A percentile compares a stretch with the other conserved stretches of the same genome.
These are phyloP conservation scores for Solanum sejunctum DNA, from an alignment of 257 asterid species.

Conservation along the genomic window DNA sequence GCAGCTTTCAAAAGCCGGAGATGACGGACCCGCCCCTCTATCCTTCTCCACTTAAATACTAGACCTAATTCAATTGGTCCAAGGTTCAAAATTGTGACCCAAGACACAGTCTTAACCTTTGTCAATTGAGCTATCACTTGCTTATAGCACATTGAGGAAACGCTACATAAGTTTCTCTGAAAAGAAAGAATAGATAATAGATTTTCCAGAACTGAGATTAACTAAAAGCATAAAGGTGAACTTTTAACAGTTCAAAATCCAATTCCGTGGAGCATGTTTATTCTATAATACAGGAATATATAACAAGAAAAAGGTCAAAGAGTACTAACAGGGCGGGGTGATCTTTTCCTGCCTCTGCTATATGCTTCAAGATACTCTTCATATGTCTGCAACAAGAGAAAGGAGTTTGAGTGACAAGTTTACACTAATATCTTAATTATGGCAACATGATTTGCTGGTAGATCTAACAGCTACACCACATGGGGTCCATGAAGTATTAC, in stretches of 20 bases:
- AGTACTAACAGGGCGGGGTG: slow-evolving; percentile 46
- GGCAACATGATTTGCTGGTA: background rate
- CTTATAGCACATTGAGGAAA: background rate
- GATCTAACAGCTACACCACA: background rate
- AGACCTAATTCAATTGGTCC: background rate
- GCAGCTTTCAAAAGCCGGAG: background rate
- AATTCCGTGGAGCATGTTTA: background rate
- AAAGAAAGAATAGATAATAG: background rate
- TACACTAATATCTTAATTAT: background rate
- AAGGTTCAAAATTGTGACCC: background rate
- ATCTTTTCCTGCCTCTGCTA: slow-evolving; percentile 38
- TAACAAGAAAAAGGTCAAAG: background rate
- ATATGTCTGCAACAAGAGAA: slow-evolving; percentile 58
- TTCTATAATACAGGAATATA: background rate
- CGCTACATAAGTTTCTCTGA: background rate
- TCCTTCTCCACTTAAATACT: background rate
- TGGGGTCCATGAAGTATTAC: background rate
- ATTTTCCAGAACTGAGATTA: background rate
- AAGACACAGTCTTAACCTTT: background rate
- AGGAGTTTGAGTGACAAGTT: background rate
- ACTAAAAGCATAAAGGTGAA: background rate
- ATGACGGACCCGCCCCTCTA: background rate
- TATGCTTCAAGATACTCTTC: slow-evolving; percentile 92
- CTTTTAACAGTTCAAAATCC: background rate
- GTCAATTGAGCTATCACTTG: background rate